Evolutionary conservation across 2,329 filamentous ascomycete genomes (phyloP).

Genomic region (Cordyceps javanica): DNA sequence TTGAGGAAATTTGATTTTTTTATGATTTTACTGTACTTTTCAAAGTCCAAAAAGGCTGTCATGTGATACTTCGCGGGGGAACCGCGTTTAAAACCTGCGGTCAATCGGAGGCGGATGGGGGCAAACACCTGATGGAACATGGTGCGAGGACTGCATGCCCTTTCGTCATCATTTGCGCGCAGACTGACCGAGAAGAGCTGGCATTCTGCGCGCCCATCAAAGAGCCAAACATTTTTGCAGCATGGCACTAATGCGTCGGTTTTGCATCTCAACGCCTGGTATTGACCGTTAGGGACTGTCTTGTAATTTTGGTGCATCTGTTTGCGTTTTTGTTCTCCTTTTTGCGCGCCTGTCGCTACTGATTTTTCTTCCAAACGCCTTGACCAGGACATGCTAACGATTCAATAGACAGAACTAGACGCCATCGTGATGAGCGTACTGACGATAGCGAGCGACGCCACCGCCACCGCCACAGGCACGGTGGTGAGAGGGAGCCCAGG

Average conservation of each 20-base stretch:
- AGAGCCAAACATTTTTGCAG: constrained; percentile 2
- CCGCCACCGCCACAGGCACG: background rate
- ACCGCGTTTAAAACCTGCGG: background rate
- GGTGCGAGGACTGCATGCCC: background rate
- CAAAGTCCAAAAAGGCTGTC: background rate
- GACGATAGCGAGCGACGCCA: background rate
- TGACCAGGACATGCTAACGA: constrained; percentile 1
- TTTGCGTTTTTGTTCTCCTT: background rate
- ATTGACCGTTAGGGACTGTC: background rate
- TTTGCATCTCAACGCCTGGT: background rate
- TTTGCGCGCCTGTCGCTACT: background rate
- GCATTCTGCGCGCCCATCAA: background rate
- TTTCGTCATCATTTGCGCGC: background rate
- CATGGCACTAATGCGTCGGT: constrained; percentile 7
- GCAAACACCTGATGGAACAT: background rate
- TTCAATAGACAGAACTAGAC: background rate
- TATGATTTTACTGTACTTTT: constrained; percentile 9
- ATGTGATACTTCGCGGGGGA: constrained; percentile 8
- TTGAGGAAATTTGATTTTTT: constrained; percentile 10
- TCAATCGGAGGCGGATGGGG: background rate
- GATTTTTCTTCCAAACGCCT: background rate
- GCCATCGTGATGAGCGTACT: background rate
- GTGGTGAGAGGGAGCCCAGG: constrained; percentile 23
- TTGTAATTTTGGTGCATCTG: constrained; percentile 2
- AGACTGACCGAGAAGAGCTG: background rate